Evolutionary conservation across 805 yeast species (phyloP).

Genomic region (Candida jianshihensis): DNA sequence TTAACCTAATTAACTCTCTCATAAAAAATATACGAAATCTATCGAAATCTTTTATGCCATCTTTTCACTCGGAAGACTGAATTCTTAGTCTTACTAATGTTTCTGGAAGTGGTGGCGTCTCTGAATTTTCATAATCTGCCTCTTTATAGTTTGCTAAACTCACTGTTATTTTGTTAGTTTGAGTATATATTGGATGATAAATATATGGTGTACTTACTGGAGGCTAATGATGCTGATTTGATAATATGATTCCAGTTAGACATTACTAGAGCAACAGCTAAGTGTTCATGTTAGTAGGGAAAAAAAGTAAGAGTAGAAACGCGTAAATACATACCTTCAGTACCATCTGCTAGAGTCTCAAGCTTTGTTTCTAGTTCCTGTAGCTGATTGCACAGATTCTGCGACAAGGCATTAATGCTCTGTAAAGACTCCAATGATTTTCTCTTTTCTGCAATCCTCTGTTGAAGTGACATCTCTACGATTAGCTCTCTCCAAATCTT

Average conservation of each 20-base stretch:
- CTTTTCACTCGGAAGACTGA: too few relatives aligned
- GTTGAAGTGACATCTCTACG: slow-evolving; percentile 22
- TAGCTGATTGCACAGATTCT: slow-evolving; percentile 37
- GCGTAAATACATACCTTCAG: slow-evolving; percentile 32
- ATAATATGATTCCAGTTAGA: slow-evolving; percentile 61
- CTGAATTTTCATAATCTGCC: slow-evolving; percentile 23
- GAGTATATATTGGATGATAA: too few relatives aligned
- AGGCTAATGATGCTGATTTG: slow-evolving; percentile 54
- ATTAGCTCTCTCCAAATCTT: not conserved
- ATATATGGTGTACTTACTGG: slow-evolving; percentile 18
- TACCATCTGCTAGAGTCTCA: slow-evolving; percentile 41
- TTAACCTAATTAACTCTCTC: too few relatives aligned
- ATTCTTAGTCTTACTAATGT: slow-evolving; percentile 53
- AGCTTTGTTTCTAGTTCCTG: slow-evolving; percentile 43
- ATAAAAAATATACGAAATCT: too few relatives aligned
- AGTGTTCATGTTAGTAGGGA: slow-evolving; percentile 7
- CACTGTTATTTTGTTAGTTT: slow-evolving; percentile 16
- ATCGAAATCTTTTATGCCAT: too few relatives aligned
- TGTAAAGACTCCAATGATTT: slow-evolving; percentile 44
- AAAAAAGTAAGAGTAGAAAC: not conserved
- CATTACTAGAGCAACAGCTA: slow-evolving; percentile 48
- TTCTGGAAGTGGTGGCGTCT: slow-evolving; percentile 51
- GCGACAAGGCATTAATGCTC: slow-evolving; percentile 41
- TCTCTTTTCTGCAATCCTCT: slow-evolving; percentile 34
- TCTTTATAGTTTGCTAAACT: slow-evolving; percentile 34